Percentiles rank a stretch among this genome's conserved stretches.
phyloP scores from a whole-genome alignment of 192 early-diverging fungal genomes.

The Backusella circina region DNA sequence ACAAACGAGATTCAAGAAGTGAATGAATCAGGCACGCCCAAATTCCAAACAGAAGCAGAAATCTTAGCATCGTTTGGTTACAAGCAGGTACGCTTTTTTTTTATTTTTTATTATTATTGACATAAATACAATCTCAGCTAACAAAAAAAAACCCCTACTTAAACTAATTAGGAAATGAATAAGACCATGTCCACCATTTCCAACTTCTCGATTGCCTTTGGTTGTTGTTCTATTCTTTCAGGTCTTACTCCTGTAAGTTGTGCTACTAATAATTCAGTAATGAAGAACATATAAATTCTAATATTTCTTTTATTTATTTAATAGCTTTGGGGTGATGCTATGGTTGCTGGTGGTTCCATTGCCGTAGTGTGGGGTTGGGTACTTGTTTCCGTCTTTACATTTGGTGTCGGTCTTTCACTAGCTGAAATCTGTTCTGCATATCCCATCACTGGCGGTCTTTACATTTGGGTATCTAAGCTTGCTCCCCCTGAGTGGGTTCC shows the following conservation, averaged over 20 bases:
- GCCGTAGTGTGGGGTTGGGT: conserved; percentile 47
- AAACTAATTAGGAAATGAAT: conserved; percentile 36
- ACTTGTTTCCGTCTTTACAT: conserved; percentile 39
- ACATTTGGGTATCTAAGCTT: conserved; percentile 46
- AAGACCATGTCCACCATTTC: conserved; percentile 40
- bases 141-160: background rate
- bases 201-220: conserved; percentile 47
- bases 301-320: background rate
- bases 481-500: conserved; percentile 40
- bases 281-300: background rate
- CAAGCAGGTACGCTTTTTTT: conserved; percentile 20
- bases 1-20: background rate
- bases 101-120: background rate
- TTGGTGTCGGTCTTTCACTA: conserved; percentile 38
- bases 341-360: conserved; percentile 45
- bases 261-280: background rate
- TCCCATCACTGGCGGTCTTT: conserved; percentile 47
- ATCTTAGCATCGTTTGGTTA: conserved; percentile 25
- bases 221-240: conserved; percentile 43
- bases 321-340: conserved; percentile 43
- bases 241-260: conserved; percentile 44
- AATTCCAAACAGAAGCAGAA: conserved; percentile 17
- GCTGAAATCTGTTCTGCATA: conserved; percentile 49
- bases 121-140: conserved; percentile 1
- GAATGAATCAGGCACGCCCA: conserved; percentile 8